These are phyloP conservation scores for Serendipita sp. DNA, from an alignment of 768 basidiomycete genomes.

Conservation along the genomic window DNA sequence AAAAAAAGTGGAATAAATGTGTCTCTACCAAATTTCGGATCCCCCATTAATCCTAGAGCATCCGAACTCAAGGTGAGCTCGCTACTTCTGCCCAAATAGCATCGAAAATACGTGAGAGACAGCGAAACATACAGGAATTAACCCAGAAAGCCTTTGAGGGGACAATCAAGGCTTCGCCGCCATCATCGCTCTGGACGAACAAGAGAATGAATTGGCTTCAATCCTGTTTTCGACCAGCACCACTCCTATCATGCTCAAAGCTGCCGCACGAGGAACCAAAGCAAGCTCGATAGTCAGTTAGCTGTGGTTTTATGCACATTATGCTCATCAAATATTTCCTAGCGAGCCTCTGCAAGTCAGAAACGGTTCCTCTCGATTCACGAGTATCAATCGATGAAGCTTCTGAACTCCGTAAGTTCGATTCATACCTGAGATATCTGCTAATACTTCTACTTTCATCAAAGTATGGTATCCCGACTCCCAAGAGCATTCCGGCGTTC, in stretches of 20 bases:
- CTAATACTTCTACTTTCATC: not conserved
- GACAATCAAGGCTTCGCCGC: slow-evolving; percentile 67
- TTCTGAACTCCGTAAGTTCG: slow-evolving; percentile 71
- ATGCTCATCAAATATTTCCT: slow-evolving; percentile 9
- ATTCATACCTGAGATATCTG: not conserved
- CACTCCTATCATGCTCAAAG: not conserved
- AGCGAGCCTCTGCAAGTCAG: slow-evolving; percentile 65
- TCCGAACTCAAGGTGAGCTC: slow-evolving; percentile 69
- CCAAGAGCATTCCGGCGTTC: slow-evolving; percentile 76
- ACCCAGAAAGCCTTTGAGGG: slow-evolving; percentile 23
- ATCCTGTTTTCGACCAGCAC: not conserved
- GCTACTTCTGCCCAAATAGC: slow-evolving; percentile 46
- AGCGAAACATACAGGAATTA: slow-evolving; percentile 13
- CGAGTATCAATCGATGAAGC: slow-evolving; percentile 91
- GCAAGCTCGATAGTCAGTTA: not conserved
- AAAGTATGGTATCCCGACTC: slow-evolving; percentile 91
- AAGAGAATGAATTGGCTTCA: not conserved
- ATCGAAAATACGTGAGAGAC: slow-evolving; percentile 20
- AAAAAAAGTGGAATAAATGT: slow-evolving; percentile 22
- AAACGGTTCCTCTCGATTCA: slow-evolving; percentile 90
- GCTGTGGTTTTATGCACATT: not conserved
- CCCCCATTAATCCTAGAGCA: slow-evolving; percentile 35
- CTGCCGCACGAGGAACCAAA: not conserved
- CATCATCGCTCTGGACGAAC: slow-evolving; percentile 51
- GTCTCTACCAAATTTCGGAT: slow-evolving; percentile 71